Conservation (phyloP, 23 red algal genomes). For the Gracilaria caudata region DNA sequence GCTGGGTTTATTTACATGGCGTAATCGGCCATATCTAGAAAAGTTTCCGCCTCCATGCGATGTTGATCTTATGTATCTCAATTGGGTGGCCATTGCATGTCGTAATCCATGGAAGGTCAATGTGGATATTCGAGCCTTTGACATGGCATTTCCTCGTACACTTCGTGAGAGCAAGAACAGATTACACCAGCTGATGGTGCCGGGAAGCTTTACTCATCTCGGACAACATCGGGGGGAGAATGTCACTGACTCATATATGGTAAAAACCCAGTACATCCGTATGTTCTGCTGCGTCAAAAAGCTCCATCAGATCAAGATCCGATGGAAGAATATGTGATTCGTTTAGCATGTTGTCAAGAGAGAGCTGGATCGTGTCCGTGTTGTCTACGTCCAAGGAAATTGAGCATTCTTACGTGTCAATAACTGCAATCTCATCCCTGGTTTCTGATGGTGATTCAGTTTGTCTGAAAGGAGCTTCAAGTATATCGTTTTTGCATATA, state of each 20-base stretch:
- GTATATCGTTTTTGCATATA: background rate
- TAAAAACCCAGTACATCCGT: too few relatives aligned
- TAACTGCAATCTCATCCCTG: background rate
- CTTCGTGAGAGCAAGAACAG: background rate
- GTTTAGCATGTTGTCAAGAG: too few relatives aligned
- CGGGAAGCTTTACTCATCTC: background rate
- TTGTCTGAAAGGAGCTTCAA: background rate
- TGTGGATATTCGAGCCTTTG: background rate
- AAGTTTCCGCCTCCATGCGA: slow-evolving; percentile 2
- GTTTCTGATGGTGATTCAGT: background rate
- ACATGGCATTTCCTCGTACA: background rate
- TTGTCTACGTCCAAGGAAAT: background rate
- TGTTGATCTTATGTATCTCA: slow-evolving; percentile 11
- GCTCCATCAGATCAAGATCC: too few relatives aligned
- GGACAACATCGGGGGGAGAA: too few relatives aligned
- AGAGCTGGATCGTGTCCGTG: background rate
- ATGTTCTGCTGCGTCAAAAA: too few relatives aligned
- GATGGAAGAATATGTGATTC: too few relatives aligned
- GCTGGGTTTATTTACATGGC: slow-evolving; percentile 20
- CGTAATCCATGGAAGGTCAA: slow-evolving; percentile 1
- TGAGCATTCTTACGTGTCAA: background rate
- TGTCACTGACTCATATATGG: too few relatives aligned
- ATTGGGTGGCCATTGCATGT: slow-evolving; percentile 10
- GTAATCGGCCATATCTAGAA: slow-evolving; percentile 12
- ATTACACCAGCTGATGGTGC: background rate